Evolutionary conservation across 352 stramenopile genomes (phyloP).

Genomic region (Globisporangium spiculum): DNA sequence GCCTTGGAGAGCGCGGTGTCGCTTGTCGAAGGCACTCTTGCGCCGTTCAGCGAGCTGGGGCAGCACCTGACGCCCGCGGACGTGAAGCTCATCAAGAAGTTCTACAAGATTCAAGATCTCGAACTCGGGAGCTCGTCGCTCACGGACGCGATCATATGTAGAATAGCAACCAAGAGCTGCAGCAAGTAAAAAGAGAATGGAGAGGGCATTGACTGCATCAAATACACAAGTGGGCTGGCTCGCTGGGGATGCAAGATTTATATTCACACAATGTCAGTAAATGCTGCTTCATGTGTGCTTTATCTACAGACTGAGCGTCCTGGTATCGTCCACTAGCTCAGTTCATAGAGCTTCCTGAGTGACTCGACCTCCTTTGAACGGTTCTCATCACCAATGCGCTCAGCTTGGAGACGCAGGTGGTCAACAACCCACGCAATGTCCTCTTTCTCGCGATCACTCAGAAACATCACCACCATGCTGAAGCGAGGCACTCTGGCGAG

Average conservation of each 20-base stretch:
- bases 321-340: slow-evolving; percentile 24
- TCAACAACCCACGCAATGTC: slow-evolving; percentile 51
- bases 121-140: slow-evolving; percentile 66
- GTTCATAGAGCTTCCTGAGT: slow-evolving; percentile 48
- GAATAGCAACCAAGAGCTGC: slow-evolving; percentile 88
- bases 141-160: slow-evolving; percentile 61
- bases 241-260: neutral
- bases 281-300: neutral
- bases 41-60: slow-evolving; percentile 44
- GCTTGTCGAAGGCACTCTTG: slow-evolving; percentile 52
- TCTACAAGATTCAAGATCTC: slow-evolving; percentile 83
- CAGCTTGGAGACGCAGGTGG: slow-evolving; percentile 18
- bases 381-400: slow-evolving; percentile 9
- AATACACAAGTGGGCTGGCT: neutral
- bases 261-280: neutral
- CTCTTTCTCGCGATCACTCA: slow-evolving; percentile 59
- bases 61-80: slow-evolving; percentile 45
- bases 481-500: slow-evolving; percentile 65
- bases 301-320: neutral
- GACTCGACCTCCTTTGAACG: slow-evolving; percentile 18
- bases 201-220: neutral
- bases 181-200: slow-evolving; percentile 50
- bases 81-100: slow-evolving; percentile 65
- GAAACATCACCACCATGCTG: slow-evolving; percentile 77
- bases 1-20: slow-evolving; percentile 30